phyloP scores from a whole-genome alignment of 179 eudicot genomes.

The Spinacia oleracea region DNA sequence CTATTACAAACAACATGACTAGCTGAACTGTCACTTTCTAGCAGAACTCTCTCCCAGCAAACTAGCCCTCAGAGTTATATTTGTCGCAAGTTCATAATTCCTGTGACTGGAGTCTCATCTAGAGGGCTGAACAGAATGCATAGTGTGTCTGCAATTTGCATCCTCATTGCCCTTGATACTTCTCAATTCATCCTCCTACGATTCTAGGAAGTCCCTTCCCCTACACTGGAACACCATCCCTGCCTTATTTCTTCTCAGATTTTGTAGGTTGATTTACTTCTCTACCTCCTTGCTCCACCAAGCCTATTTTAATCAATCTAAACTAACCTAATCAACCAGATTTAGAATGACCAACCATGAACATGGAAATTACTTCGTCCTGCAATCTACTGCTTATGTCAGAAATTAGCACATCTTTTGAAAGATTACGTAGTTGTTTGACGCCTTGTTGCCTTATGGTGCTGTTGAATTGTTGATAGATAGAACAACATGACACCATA shows the following conservation, averaged over 20 bases:
- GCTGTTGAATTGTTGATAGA: not conserved
- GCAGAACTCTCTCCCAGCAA: not conserved
- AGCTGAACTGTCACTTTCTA: not conserved
- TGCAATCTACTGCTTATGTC: not conserved
- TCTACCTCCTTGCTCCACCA: not conserved
- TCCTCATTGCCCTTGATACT: not conserved
- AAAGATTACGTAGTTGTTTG: too few species aligned
- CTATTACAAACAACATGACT: not conserved
- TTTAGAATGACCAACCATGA: not conserved
- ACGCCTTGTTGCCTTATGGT: not conserved
- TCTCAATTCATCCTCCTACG: not conserved
- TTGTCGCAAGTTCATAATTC: not conserved
- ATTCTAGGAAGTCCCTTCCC: too few species aligned
- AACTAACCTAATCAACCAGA: not conserved
- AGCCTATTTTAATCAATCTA: not conserved
- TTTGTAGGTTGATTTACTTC: not conserved
- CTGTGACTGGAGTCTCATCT: not conserved
- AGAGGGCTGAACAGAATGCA: not conserved
- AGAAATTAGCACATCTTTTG: not conserved
- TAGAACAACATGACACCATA: not conserved
- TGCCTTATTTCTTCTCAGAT: not conserved
- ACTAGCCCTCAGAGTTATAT: not conserved
- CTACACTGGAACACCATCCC: not conserved
- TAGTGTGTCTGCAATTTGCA: not conserved
- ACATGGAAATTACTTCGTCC: not conserved